Conservation (phyloP, 164 flowering plant genomes). For the Macadamia tetraphylla region DNA sequence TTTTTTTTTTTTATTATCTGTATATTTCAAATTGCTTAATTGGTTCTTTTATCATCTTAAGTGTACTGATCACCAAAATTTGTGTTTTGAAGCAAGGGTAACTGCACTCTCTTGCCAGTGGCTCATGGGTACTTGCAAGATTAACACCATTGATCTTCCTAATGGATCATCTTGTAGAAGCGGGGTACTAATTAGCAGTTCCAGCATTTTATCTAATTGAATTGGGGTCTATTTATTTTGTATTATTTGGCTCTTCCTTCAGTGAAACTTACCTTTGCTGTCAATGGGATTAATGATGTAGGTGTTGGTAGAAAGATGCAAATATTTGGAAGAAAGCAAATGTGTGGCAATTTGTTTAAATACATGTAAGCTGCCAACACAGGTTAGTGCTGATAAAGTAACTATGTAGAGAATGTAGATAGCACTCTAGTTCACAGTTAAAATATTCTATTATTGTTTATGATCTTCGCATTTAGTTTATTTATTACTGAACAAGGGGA, state of each 20-base stretch:
- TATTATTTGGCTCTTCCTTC: neutral
- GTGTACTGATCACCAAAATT: neutral
- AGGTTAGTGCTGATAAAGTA: slow-evolving; percentile 38
- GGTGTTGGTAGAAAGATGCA: slow-evolving; percentile 94
- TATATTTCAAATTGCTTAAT: neutral
- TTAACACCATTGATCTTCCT: slow-evolving; percentile 66
- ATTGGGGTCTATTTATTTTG: neutral
- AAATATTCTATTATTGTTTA: too few relatives aligned
- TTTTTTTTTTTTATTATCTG: neutral
- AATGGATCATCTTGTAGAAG: slow-evolving; percentile 66
- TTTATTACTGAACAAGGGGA: too few relatives aligned
- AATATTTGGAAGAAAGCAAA: slow-evolving; percentile 90
- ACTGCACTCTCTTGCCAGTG: slow-evolving; percentile 88
- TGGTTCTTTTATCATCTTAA: neutral
- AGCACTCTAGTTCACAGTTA: too few relatives aligned
- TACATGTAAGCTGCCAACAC: slow-evolving; percentile 94
- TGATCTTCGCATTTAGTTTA: too few relatives aligned
- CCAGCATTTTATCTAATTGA: neutral
- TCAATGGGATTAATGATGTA: slow-evolving; percentile 13
- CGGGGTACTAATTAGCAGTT: slow-evolving; percentile 47
- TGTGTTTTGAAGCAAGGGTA: slow-evolving; percentile 70
- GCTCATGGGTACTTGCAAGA: slow-evolving; percentile 82
- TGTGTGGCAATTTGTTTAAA: slow-evolving; percentile 83
- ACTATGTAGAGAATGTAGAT: too few relatives aligned
- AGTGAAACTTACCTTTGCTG: neutral